Base-by-base conservation (phyloP, 306 rosid species). In the Prunus mira region DNA sequence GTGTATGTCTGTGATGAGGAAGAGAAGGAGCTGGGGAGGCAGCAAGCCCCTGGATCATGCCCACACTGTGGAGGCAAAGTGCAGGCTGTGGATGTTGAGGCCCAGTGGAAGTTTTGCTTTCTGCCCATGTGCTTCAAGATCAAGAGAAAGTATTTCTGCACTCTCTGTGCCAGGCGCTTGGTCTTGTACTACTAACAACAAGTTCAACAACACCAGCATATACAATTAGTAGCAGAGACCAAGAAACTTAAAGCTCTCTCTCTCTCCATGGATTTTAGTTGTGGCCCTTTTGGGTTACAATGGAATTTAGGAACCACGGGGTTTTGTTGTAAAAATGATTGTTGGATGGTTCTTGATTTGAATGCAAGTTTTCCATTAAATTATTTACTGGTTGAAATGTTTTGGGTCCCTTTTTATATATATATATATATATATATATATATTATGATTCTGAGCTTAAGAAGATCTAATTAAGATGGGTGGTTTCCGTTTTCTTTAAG, bases 31-130 rank as follows among this genome's bases (percentile, higher is more conserved):
- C 56, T 95, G 3, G 93, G 92, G 4, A 80, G 85, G 74, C 97
- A 92, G 70, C 78, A 87, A 81, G 99, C 97, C 0, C 92, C 97
- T 0, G 99, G 99, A 18, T 83, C 89, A 0, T 95, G 99, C 50
- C 99, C 99, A 72, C 61, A 80, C 83, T 95, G 99, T 66, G 84
- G 86, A 12, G 99, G 96, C 24, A 95, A 95, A 70, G 99, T 95
- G 49, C 83, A 87, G 74, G 96, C 89, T 72, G 73, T 80, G 78
- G 97, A 92, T 51, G 93, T 92, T 2, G 97, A 95, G 78, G 80
- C 82, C 20, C 82, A 82, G 69, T 82, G 93, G 81, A 88, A 38
- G 73, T 84, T 90, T 65, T 92, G 96, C 47, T 88, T 88, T 54
- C 83, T 92, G 22, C 96, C 97, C 22, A 70, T 95, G 77, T 95